Percentiles rank a stretch among this genome's conserved stretches.
Evolutionary conservation across 2,329 filamentous ascomycete species (phyloP).

Genomic region (Rosellinia necatrix): DNA sequence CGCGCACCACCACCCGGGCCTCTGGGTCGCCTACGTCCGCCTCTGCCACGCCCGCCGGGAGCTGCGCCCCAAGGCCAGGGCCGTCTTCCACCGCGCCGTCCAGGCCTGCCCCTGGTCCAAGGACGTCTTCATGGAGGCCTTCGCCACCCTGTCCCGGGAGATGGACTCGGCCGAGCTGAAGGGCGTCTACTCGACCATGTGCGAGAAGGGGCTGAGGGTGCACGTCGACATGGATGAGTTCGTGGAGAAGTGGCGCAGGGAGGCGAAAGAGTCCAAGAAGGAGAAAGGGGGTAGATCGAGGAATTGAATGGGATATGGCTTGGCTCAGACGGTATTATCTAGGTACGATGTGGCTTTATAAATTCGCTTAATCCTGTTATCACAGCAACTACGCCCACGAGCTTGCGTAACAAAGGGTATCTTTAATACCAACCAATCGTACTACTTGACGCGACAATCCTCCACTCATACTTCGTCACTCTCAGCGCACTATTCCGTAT

Average conservation of each 20-base stretch:
- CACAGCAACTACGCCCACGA: neutral
- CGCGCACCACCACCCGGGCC: conserved; percentile 46
- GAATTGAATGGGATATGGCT: no score
- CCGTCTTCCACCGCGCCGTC: conserved; percentile 42
- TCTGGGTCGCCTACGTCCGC: conserved; percentile 58
- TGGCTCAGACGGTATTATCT: no score
- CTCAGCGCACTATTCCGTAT: neutral
- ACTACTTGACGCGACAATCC: neutral
- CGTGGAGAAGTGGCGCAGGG: conserved; percentile 42
- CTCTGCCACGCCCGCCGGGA: conserved; percentile 46
- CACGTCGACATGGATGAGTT: conserved; percentile 59
- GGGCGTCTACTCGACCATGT: conserved; percentile 53
- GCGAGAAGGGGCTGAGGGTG: conserved; percentile 54
- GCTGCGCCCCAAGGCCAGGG: conserved; percentile 35
- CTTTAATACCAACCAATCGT: neutral
- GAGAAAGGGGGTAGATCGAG: conserved; percentile 14
- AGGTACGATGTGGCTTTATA: no score
- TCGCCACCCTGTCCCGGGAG: conserved; percentile 48
- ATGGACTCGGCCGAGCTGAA: conserved; percentile 55
- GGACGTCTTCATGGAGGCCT: conserved; percentile 58
- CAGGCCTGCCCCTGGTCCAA: conserved; percentile 49
- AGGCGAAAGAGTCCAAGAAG: conserved; percentile 26
- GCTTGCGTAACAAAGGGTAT: neutral
- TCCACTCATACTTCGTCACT: neutral
- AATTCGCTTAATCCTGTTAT: neutral